These are phyloP conservation scores for Penium margaritaceum DNA, from an alignment of 139 green algal species.

Conservation along the genomic window DNA sequence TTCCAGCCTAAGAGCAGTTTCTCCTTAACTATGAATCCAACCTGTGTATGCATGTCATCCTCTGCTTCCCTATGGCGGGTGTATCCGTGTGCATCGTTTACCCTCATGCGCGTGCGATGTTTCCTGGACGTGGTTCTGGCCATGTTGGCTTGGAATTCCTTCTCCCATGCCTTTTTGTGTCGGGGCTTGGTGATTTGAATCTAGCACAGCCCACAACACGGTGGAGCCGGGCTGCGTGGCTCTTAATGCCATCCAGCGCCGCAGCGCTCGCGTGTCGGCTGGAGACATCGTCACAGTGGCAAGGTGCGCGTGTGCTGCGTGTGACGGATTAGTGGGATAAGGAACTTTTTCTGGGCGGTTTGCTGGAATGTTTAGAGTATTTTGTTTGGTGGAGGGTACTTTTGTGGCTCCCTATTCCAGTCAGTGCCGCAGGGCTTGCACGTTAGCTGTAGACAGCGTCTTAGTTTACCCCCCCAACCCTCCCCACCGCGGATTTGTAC, in stretches of 20 bases:
- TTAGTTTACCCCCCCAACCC: not conserved
- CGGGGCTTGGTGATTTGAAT: not conserved
- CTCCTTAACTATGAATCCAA: no score
- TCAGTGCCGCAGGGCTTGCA: not conserved
- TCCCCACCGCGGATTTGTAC: not conserved
- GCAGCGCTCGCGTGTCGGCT: conserved; percentile 30
- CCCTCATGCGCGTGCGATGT: not conserved
- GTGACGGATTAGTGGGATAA: not conserved
- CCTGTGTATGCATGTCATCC: not conserved
- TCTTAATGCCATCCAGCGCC: conserved; percentile 77
- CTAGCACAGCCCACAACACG: conserved; percentile 41
- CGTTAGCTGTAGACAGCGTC: no score
- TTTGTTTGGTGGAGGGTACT: not conserved
- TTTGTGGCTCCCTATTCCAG: not conserved
- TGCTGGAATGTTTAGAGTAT: not conserved
- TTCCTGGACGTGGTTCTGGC: not conserved
- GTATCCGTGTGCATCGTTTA: not conserved
- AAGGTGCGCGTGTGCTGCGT: not conserved
- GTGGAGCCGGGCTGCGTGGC: conserved; percentile 61
- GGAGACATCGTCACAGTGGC: conserved; percentile 21
- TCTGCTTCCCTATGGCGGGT: not conserved
- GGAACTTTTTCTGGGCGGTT: no score
- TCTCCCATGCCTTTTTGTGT: conserved; percentile 1
- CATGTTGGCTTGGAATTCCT: not conserved
- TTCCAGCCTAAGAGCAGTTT: no score